phyloP scores from a whole-genome alignment of 2,329 filamentous ascomycete genomes.

The Colletotrichum sp. region DNA sequence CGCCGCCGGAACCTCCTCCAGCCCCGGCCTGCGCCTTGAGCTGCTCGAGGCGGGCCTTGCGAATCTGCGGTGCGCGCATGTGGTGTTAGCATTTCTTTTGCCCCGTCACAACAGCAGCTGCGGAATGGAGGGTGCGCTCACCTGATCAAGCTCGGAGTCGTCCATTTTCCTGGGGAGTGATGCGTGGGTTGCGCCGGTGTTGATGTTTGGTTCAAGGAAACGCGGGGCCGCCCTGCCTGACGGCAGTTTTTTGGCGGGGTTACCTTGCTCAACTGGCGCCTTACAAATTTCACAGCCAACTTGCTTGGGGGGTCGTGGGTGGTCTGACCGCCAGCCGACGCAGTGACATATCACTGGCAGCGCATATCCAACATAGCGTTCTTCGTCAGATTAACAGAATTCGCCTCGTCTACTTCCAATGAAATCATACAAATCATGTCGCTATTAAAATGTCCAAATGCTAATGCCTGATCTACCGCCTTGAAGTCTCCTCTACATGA shows the following conservation, averaged over 20 bases:
- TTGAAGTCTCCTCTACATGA: slow-evolving; percentile 39
- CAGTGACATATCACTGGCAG: background rate
- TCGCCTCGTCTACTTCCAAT: background rate
- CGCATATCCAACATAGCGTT: background rate
- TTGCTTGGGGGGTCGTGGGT: background rate
- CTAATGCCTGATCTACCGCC: background rate
- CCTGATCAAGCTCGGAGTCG: slow-evolving; percentile 49
- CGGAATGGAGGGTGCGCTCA: slow-evolving; percentile 2
- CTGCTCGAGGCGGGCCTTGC: slow-evolving; percentile 91
- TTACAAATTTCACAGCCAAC: slow-evolving; percentile 1
- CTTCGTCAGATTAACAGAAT: background rate
- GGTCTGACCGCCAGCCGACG: background rate
- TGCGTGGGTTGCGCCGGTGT: background rate
- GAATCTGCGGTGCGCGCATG: slow-evolving; percentile 64
- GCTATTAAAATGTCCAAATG: background rate
- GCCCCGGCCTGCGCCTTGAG: slow-evolving; percentile 75
- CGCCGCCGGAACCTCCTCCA: slow-evolving; percentile 49
- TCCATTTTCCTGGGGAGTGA: slow-evolving; percentile 36
- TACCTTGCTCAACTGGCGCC: background rate
- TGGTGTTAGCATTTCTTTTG: background rate
- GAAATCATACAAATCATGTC: background rate
- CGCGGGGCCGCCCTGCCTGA: slow-evolving; percentile 18
- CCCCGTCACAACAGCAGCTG: background rate
- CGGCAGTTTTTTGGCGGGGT: slow-evolving; percentile 21
- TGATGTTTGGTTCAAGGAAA: slow-evolving; percentile 14